Percentiles rank a stretch among this genome's conserved stretches.
Conservation (phyloP, 2,329 filamentous ascomycete species). For the Hymenoscyphus occultus region DNA sequence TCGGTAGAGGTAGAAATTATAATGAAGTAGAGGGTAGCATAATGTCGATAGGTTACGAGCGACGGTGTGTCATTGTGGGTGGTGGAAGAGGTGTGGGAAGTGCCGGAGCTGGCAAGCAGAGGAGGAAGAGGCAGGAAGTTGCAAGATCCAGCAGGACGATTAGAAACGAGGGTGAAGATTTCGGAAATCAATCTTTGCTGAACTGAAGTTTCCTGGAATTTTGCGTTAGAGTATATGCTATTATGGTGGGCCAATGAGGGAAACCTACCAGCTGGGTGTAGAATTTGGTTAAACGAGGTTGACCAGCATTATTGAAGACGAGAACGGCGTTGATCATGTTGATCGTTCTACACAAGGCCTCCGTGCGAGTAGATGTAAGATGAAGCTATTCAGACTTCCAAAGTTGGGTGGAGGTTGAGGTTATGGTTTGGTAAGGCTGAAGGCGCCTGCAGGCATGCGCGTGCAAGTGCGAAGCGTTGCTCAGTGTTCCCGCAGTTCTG, state of each 20-base stretch:
- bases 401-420: background rate
- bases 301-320: conserved; percentile 97
- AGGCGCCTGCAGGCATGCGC: no score
- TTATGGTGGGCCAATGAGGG: background rate
- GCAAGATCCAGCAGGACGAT: conserved; percentile 86
- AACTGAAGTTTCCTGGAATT: conserved; percentile 81
- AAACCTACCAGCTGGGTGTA: conserved; percentile 83
- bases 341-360: conserved; percentile 22
- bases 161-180: conserved; percentile 93
- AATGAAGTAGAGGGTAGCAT: conserved; percentile 98
- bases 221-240: conserved; percentile 17
- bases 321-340: conserved; percentile 97
- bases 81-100: conserved; percentile 65
- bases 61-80: conserved; percentile 86
- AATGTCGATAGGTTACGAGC: conserved; percentile 96
- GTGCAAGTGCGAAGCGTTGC: no score
- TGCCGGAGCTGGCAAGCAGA: conserved; percentile 59
- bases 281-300: conserved; percentile 96
- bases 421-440: conserved; percentile 17
- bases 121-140: conserved; percentile 88
- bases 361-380: background rate
- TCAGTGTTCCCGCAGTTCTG: no score
- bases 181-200: conserved; percentile 96
- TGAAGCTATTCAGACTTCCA: conserved; percentile 3
- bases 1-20: conserved; percentile 95